These are phyloP conservation scores for Apiotrichum gracile DNA, from an alignment of 1,284 basidiomycete species.

Conservation along the genomic window DNA sequence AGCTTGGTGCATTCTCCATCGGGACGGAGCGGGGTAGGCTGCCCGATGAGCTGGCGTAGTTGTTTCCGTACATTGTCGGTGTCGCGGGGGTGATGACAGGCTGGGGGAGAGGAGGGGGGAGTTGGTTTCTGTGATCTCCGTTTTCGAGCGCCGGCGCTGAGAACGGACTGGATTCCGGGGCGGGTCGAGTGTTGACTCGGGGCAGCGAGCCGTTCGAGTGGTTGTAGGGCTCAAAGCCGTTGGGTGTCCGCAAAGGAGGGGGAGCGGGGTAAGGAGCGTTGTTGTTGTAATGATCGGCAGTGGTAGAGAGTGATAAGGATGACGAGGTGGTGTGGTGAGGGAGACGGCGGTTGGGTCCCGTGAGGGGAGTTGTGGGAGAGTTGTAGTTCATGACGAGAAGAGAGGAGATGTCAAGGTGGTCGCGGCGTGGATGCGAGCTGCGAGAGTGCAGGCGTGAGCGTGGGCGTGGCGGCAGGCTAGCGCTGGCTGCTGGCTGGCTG, in stretches of 20 bases:
- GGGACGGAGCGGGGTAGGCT: neutral
- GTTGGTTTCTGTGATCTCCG: neutral
- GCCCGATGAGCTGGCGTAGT: neutral
- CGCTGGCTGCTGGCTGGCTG: too few relatives aligned
- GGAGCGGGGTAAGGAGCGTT: neutral
- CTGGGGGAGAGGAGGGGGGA: neutral
- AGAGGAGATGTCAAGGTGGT: too few relatives aligned
- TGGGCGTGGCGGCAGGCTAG: too few relatives aligned
- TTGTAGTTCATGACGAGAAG: neutral
- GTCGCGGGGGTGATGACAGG: neutral
- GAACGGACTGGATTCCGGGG: neutral
- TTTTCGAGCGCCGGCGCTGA: neutral
- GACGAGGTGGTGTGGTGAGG: neutral
- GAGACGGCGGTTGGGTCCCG: neutral
- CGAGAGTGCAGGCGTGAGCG: too few relatives aligned
- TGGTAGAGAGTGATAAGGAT: too few relatives aligned
- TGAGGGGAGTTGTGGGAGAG: neutral
- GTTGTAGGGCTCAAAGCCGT: neutral
- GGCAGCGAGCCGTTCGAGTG: neutral
- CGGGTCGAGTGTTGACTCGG: neutral
- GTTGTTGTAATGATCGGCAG: neutral
- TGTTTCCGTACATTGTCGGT: neutral
- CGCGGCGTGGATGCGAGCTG: too few relatives aligned
- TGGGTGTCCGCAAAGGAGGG: neutral
- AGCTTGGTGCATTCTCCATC: constrained; percentile 3